These are phyloP conservation scores for Anisodus acutangulus DNA, from an alignment of 257 asterid genomes.

Conservation along the genomic window DNA sequence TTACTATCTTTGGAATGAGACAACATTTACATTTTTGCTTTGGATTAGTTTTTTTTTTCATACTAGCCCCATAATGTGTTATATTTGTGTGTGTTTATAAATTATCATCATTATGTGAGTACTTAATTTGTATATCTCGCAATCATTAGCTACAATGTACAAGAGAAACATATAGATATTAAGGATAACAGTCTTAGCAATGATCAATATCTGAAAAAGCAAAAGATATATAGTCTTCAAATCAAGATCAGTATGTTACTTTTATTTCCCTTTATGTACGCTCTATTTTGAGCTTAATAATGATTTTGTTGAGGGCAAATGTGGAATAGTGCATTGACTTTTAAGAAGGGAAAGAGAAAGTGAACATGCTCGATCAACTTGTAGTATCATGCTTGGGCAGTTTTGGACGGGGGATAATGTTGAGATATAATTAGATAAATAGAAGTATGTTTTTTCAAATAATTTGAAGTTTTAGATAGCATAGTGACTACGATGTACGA, in stretches of 20 bases:
- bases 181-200: background rate
- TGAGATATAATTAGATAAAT: background rate
- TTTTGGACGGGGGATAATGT: background rate
- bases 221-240: background rate
- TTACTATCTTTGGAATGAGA: background rate
- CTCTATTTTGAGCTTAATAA: conserved; percentile 1
- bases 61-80: background rate
- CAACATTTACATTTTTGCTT: background rate
- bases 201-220: background rate
- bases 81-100: no score
- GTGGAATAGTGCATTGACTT: conserved; percentile 38
- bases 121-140: background rate
- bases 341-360: conserved; percentile 30
- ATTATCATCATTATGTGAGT: no score
- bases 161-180: background rate
- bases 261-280: background rate
- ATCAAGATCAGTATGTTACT: background rate
- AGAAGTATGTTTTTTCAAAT: background rate
- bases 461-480: background rate
- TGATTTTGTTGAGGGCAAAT: background rate
- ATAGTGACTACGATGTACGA: no score
- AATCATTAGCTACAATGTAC: background rate
- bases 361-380: background rate
- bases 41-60: background rate
- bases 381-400: background rate